Base-by-base conservation (phyloP, 2,329 filamentous ascomycete species). In the Fusarium caatingaense region DNA sequence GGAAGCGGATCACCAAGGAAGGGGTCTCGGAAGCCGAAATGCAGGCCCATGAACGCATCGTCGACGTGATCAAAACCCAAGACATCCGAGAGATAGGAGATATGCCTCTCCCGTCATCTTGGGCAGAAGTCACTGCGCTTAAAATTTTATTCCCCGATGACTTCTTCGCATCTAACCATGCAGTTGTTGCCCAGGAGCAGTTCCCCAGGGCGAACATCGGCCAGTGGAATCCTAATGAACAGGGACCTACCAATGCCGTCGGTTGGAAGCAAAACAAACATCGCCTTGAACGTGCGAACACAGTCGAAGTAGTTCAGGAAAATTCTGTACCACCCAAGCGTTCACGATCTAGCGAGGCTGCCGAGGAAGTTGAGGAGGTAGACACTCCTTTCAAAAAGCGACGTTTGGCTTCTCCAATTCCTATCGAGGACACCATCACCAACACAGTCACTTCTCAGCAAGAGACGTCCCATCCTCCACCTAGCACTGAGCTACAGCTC, bases 151-250 rank as follows among this genome's bases (percentile, higher is more conserved):
- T 66, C 7, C 27, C 23, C 3, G 12, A 56, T 8, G 46, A 61
- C 6, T 66, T 66, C 28, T 41, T 66, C 9, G 10, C 9, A 11
- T 66, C 64, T 41, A 11, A 9, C 4, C 27, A 47, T 28, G 61
- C 49, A 11, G 64, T 37, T 32, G 9, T 23, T 6, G 61, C 61
- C 10, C 46, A 66, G n/a, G 20, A 48, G 41, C 20, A 25, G 28
- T 66, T 66, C 32, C 56, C 50, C 0, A 12, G 28, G 13, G 51
- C 64, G 4, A 30, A 66, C 5, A 16, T 66, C 4, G 16, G 20
- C 6, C 13, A 46, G 18, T 67, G 62, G 64, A 45, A 66, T 50
- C 32, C 46, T 6, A 66, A 66, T 7, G n/a, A 34, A 7, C 27
- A 20, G 9, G 64, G 50, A 7, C 61, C 61, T 8, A 66, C 56